phyloP scores from a whole-genome alignment of 1,284 basidiomycete genomes.

The Apiotrichum veenhuisii region DNA sequence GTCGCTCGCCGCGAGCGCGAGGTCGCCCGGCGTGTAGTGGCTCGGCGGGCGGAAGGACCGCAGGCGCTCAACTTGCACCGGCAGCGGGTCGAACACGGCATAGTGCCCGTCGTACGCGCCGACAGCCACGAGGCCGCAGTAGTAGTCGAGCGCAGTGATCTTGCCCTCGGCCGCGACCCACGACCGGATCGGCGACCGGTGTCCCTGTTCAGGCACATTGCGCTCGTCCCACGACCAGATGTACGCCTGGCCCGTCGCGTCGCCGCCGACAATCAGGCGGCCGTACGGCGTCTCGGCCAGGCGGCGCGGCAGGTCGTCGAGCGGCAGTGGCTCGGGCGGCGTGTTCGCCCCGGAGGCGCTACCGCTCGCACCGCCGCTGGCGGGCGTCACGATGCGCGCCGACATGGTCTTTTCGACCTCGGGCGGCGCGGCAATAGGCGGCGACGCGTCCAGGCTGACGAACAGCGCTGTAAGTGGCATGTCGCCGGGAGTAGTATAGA shows the following conservation, averaged over 20 bases:
- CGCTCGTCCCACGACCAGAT: slow-evolving; percentile 41
- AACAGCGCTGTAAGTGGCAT: slow-evolving; percentile 18
- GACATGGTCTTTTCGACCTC: slow-evolving; percentile 12
- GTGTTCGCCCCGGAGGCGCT: slow-evolving; percentile 7
- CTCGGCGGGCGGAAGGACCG: slow-evolving; percentile 37
- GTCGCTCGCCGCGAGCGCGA: slow-evolving; percentile 28
- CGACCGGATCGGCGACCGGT: slow-evolving; percentile 24
- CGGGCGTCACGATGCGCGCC: slow-evolving; percentile 16
- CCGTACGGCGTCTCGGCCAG: slow-evolving; percentile 21
- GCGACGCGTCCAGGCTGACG: slow-evolving; percentile 19
- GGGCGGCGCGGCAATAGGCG: slow-evolving; percentile 19
- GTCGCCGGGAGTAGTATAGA: slow-evolving; percentile 18
- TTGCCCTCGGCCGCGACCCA: slow-evolving; percentile 36
- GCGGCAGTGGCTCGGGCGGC: slow-evolving; percentile 1
- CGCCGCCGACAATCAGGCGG: slow-evolving; percentile 38
- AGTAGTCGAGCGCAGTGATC: slow-evolving; percentile 38
- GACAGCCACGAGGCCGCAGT: slow-evolving; percentile 40
- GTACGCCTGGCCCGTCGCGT: slow-evolving; percentile 31
- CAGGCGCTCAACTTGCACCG: slow-evolving; percentile 27
- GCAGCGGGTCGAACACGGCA: slow-evolving; percentile 43
- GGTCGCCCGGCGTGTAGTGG: slow-evolving; percentile 34
- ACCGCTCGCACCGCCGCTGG: not conserved
- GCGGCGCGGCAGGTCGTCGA: slow-evolving; percentile 8
- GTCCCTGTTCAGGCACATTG: slow-evolving; percentile 5
- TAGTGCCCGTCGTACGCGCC: slow-evolving; percentile 43